A percentile compares a stretch with the other conserved stretches of the same genome.
phyloP scores from a whole-genome alignment of 345 rosid species.

The Linum trigynum region DNA sequence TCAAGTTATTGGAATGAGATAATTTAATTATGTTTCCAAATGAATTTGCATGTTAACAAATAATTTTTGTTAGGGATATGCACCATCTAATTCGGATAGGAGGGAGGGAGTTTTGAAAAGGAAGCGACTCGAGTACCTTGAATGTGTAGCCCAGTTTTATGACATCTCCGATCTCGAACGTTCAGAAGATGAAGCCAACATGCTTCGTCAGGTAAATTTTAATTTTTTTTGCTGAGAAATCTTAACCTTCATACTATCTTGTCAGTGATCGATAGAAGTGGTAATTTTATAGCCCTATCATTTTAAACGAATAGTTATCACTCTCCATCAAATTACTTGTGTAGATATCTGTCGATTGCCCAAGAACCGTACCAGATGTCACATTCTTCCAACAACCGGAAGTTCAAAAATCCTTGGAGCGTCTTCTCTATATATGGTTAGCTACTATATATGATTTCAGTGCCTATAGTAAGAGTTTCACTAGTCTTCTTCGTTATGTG shows the following conservation, averaged over 20 bases:
- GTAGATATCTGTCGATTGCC: conserved; percentile 97
- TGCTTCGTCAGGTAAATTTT: conserved; percentile 88
- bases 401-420: conserved; percentile 97
- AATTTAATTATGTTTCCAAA: no score
- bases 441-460: conserved; percentile 12
- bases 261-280: conserved; percentile 9
- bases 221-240: conserved; percentile 10
- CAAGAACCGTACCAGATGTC: conserved; percentile 95
- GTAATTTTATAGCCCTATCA: not conserved
- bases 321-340: no score
- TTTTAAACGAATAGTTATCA: not conserved
- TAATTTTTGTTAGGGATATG: conserved; percentile 67
- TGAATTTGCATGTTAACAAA: no score
- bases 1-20: no score
- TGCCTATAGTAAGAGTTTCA: no score
- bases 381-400: conserved; percentile 83
- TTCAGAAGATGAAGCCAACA: conserved; percentile 88
- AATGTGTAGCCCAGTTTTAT: conserved; percentile 86
- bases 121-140: conserved; percentile 89
- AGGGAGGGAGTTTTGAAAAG: conserved; percentile 85
- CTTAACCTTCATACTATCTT: not conserved
- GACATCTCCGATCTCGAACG: conserved; percentile 92
- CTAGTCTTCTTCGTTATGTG: not conserved
- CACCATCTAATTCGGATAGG: conserved; percentile 99
- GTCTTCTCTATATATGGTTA: conserved; percentile 89